Percentiles rank a stretch among this genome's conserved stretches.
phyloP scores from a whole-genome alignment of 1,139 yeast species.

The Suhomyces taliae region DNA sequence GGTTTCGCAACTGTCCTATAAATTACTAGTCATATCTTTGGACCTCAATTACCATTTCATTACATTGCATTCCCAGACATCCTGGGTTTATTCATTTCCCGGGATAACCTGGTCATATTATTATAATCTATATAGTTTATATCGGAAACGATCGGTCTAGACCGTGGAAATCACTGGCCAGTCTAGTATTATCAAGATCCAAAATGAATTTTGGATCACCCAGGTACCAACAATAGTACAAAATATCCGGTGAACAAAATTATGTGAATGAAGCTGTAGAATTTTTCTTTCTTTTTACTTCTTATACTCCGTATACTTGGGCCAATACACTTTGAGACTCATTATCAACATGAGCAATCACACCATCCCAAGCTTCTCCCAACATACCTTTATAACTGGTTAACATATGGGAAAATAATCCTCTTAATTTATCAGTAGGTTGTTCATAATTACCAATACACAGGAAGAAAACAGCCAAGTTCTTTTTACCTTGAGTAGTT shows the following conservation, averaged over 20 bases:
- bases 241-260: too few relatives aligned
- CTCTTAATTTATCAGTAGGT: conserved; percentile 48
- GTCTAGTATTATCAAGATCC: too few relatives aligned
- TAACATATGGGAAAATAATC: conserved; percentile 46
- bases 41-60: too few relatives aligned
- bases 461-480: conserved; percentile 57
- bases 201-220: too few relatives aligned
- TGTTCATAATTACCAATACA: conserved; percentile 62
- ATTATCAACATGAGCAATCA: conserved; percentile 33
- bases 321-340: conserved; percentile 28
- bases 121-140: background rate
- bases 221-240: too few relatives aligned
- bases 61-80: too few relatives aligned
- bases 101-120: background rate
- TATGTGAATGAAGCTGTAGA: too few relatives aligned
- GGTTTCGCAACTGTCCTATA: too few relatives aligned
- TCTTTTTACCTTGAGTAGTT: conserved; percentile 46
- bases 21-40: too few relatives aligned
- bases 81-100: background rate
- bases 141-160: background rate
- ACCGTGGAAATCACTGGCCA: too few relatives aligned
- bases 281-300: background rate
- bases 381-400: conserved; percentile 48
- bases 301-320: conserved; percentile 22
- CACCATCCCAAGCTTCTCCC: conserved; percentile 45